Evolutionary conservation across 805 yeast genomes (phyloP).

Genomic region (Cyberlindnera lachancei): DNA sequence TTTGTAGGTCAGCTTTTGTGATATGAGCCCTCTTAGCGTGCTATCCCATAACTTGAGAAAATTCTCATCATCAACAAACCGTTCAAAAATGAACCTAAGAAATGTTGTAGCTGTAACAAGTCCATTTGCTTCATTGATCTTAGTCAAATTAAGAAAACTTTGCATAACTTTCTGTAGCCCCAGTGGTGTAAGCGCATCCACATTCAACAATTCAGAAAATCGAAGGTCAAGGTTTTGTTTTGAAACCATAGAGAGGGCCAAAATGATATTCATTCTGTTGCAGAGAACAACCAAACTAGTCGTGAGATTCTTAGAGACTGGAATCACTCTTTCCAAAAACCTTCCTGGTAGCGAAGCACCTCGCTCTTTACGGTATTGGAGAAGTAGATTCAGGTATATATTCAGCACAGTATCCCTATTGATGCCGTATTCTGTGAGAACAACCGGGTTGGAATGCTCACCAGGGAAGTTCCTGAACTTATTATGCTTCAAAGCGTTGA

Average conservation of each 20-base stretch:
- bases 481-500: constrained; percentile 15
- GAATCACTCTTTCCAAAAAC: constrained; percentile 17
- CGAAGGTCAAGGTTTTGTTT: constrained; percentile 12
- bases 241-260: constrained; percentile 9
- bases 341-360: constrained; percentile 7
- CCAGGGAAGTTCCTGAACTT: constrained; percentile 14
- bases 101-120: constrained; percentile 2
- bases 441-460: constrained; percentile 7
- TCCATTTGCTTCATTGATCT: constrained; percentile 6
- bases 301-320: constrained; percentile 12
- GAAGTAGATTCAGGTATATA: constrained; percentile 13
- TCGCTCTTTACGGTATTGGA: constrained; percentile 2
- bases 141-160: constrained; percentile 5
- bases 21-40: constrained; percentile 3
- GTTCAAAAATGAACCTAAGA: constrained; percentile 3
- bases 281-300: constrained; percentile 10
- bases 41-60: constrained; percentile 5
- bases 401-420: constrained; percentile 10
- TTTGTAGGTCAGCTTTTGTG: background rate
- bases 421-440: constrained; percentile 5
- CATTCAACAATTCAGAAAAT: constrained; percentile 9
- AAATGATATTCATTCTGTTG: constrained; percentile 18
- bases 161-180: constrained; percentile 5
- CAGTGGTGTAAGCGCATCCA: constrained; percentile 5
- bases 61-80: background rate